Conservation (phyloP, 495 filamentous ascomycete genomes). For the Neurospora hispaniola region DNA sequence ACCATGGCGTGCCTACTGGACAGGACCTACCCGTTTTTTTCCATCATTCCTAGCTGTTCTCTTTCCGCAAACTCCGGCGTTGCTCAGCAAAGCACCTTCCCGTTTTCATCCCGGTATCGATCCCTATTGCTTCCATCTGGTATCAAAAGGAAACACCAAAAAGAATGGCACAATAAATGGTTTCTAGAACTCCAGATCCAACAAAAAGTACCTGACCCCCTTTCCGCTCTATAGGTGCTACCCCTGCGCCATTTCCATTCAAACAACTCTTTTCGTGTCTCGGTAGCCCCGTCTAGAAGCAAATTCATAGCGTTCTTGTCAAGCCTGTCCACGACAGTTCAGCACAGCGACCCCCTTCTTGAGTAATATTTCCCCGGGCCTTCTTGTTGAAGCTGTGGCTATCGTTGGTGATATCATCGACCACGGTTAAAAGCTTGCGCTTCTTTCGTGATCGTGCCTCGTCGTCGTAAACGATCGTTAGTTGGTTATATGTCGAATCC, state of each 20-base stretch:
- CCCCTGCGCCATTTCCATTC: neutral
- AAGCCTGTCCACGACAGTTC: neutral
- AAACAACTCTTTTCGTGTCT: neutral
- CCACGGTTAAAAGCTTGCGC: neutral
- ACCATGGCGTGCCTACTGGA: neutral
- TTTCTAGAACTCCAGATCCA: neutral
- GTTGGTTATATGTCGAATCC: neutral
- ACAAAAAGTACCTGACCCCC: neutral
- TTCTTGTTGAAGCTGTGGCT: neutral
- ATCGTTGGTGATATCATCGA: neutral
- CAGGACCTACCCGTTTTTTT: neutral
- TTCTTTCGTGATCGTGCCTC: neutral
- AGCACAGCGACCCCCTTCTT: neutral
- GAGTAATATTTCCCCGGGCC: neutral
- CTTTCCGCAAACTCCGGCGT: neutral
- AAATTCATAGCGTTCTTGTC: neutral
- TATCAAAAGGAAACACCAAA: neutral
- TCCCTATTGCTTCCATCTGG: neutral
- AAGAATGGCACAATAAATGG: neutral
- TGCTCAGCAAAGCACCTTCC: neutral
- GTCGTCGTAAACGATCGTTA: neutral
- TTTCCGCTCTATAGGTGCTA: neutral
- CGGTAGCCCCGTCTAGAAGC: neutral
- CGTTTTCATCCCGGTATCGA: neutral
- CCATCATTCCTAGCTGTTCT: neutral